Evolutionary conservation across 1,139 yeast species (phyloP), one percentile per base, ranked within the genome.

Genomic region (Sugiyamaella neomexicana): DNA sequence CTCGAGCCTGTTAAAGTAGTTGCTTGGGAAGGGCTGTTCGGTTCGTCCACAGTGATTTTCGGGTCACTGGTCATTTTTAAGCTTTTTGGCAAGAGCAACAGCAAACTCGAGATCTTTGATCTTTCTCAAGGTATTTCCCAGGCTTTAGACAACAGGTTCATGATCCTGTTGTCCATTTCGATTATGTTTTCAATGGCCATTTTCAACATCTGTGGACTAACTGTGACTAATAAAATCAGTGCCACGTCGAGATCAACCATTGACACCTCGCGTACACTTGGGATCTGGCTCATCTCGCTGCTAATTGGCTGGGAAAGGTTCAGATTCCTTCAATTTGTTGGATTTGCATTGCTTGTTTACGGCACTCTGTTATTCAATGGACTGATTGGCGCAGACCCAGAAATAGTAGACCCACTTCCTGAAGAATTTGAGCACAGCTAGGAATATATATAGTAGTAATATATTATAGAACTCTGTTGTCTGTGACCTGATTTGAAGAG

Each of bases 231-330:
- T 51, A 71, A 73, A 50, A 69, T 86, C 52, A 83, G 87, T 52
- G 95, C 95, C 36, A 87, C 95, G 0, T 78, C 93, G 2, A 76
- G 95, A 65, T 82, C 90, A 16, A 88, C 95, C 1, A 80, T 88
- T 46, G 95, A 88, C 65, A 84, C 91, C 0, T 84, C 88, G 59
- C 77, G 95, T 63, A 87, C 95, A 0, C 72, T 86, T 42, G 72
- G 86, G 40, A 91, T 88, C 17, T 88, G 95, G 95, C 51, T 83
- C 1, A 78, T 85, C n/a, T 89, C 95, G 0, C 72, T 87, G 55
- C 53, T 71, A n/a, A 68, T 87, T 62, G 95, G 95, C 2, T 88
- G 95, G 95, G 95, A 88, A 69, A 63, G 75, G 0, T 87, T 86
- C 72, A 76, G 77, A 36, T 67, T 74, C 38, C 69, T 85, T 57